Evolutionary conservation across 345 rosid species (phyloP).

Genomic region (Geranium rotundifolium): DNA sequence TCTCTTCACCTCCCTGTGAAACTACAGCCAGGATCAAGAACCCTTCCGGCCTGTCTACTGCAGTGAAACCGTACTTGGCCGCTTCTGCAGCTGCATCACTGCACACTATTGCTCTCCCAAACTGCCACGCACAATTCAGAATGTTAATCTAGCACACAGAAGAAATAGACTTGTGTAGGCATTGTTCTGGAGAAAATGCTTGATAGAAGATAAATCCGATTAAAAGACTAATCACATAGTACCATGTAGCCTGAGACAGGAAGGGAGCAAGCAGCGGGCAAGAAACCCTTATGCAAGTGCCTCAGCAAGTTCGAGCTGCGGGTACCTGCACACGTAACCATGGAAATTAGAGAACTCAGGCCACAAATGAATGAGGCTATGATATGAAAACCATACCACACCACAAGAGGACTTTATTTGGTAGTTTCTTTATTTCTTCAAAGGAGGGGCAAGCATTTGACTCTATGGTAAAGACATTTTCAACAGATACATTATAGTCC

Average conservation of each 20-base stretch:
- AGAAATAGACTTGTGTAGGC: too few relatives aligned
- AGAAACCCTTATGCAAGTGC: slow-evolving; percentile 61
- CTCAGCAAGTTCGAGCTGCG: slow-evolving; percentile 51
- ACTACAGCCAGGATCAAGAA: slow-evolving; percentile 53
- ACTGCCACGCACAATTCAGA: slow-evolving; percentile 19
- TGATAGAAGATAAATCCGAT: too few relatives aligned
- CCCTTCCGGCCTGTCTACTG: slow-evolving; percentile 69
- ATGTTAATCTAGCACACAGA: too few relatives aligned
- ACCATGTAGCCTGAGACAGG: slow-evolving; percentile 81
- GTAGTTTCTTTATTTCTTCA: slow-evolving; percentile 52
- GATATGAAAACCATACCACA: slow-evolving; percentile 37
- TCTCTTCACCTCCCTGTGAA: slow-evolving; percentile 40
- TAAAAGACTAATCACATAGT: too few relatives aligned
- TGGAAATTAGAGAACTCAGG: background rate
- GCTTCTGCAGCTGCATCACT: slow-evolving; percentile 84
- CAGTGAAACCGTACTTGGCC: slow-evolving; percentile 62
- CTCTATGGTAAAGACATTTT: slow-evolving; percentile 48
- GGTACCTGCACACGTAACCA: slow-evolving; percentile 22
- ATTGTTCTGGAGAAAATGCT: too few relatives aligned
- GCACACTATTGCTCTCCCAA: slow-evolving; percentile 74
- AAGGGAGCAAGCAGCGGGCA: slow-evolving; percentile 60
- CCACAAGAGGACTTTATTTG: slow-evolving; percentile 68
- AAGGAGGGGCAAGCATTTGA: slow-evolving; percentile 40
- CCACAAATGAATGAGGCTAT: background rate
- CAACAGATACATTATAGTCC: slow-evolving; percentile 58